A percentile compares a stretch with the other conserved stretches of the same genome.
phyloP scores from a whole-genome alignment of 2,329 filamentous ascomycete species.

The Ceratocystis cacaofunesta region DNA sequence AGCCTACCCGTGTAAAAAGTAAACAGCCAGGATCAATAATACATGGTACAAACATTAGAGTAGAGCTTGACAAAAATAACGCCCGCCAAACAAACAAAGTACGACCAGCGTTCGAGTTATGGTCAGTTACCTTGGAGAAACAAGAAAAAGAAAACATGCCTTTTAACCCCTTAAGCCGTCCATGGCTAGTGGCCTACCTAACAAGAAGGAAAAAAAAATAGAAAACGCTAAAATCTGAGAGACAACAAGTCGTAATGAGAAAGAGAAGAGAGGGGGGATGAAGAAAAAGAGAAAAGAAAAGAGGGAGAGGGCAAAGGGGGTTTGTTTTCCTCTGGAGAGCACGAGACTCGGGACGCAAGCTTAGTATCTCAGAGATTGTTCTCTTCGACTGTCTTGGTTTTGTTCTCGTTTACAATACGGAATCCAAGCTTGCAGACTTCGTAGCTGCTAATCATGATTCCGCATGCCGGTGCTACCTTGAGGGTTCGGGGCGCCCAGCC shows the following conservation, averaged over 20 bases:
- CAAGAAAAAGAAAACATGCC: background rate
- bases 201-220: background rate
- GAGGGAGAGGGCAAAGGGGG: background rate
- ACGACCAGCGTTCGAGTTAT: background rate
- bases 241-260: background rate
- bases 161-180: background rate
- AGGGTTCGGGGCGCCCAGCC: constrained; percentile 85
- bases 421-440: constrained; percentile 90
- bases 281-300: background rate
- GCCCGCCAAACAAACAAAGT: background rate
- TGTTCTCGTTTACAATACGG: constrained; percentile 50
- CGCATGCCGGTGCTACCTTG: constrained; percentile 90
- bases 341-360: no score
- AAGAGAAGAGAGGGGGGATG: background rate
- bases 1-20: background rate
- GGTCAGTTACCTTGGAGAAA: background rate
- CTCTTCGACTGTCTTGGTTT: background rate
- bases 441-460: constrained; percentile 98
- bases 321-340: background rate
- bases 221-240: background rate
- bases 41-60: background rate
- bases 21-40: background rate
- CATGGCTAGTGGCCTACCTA: background rate
- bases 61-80: background rate
- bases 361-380: background rate